Base-by-base conservation (phyloP, 768 basidiomycete genomes). In the Leucocoprinus leucothites region DNA sequence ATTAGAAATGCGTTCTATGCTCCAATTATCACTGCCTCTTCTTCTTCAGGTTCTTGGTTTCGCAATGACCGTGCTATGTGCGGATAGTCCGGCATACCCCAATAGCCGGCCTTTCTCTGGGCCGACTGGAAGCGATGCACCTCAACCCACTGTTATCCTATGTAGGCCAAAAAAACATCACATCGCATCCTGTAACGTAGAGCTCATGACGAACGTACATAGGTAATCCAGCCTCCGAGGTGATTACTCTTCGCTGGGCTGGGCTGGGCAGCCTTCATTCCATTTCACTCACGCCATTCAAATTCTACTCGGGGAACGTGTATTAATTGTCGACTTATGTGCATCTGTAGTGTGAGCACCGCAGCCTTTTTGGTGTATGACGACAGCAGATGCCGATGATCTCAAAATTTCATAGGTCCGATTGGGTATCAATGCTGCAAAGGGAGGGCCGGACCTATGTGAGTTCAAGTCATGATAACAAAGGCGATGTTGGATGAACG, bases 401-500 rank as follows among this genome's bases (percentile, higher is more conserved):
- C 26, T 31, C 4, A 26, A 26, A 16, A 11, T 19, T 31, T 18
- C 8, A 11, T 38, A 53, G 44, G 44, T 14, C 44, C 34, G 22
- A 4, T 11, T 14, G 43, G 52, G 24, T 38, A 35, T 1, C 43
- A 36, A 35, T 49, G 56, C 19, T 44, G 44, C 34, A 57, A 57
- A 28, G 50, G 31, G n/a, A 43, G 35, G 42, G 22, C 43, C 36
- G 44, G 49, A 44, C 45, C 52, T 6, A 45, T 54, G 28, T 48
- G 28, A 43, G 48, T 48, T n/a, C 21, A 7, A 19, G 9, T 25
- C 9, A 38, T 14, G 28, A 18, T 24, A n/a, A n/a, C n/a, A n/a
- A n/a, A 5, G 31, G 31, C 6, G 11, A 11, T 11, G 31, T 5
- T 40, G 14, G 8, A 41, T 14, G 6, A 8, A 7, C 6, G 18